Conservation (phyloP, 805 yeast species). For the Ogataea henricii region DNA sequence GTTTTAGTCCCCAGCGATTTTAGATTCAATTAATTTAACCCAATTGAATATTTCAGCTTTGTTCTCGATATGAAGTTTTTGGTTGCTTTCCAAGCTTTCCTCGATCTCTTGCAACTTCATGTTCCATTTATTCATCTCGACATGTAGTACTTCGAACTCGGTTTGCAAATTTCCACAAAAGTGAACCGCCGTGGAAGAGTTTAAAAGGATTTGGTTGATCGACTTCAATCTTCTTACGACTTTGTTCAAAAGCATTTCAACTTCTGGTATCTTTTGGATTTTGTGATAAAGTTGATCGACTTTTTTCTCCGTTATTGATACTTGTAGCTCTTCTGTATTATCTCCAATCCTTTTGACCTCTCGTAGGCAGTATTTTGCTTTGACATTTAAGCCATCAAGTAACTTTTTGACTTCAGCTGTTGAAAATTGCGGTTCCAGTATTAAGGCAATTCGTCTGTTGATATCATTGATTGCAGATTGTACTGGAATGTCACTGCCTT, state of each 20-base stretch:
- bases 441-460: conserved; percentile 23
- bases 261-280: conserved; percentile 23
- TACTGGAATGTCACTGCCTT: conserved; percentile 14
- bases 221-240: conserved; percentile 22
- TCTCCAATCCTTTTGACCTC: conserved; percentile 9
- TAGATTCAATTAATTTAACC: conserved; percentile 15
- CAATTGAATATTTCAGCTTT: conserved; percentile 17
- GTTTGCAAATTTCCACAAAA: conserved; percentile 18
- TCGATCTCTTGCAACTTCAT: conserved; percentile 25
- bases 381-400: conserved; percentile 13
- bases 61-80: conserved; percentile 12
- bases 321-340: conserved; percentile 8
- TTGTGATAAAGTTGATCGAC: conserved; percentile 23
- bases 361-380: conserved; percentile 14
- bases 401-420: conserved; percentile 18
- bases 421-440: conserved; percentile 20
- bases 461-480: conserved; percentile 31
- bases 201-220: conserved; percentile 17
- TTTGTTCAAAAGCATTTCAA: conserved; percentile 19
- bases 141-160: conserved; percentile 22
- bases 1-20: conserved; percentile 2
- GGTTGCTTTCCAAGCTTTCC: conserved; percentile 9
- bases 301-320: conserved; percentile 22
- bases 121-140: conserved; percentile 26
- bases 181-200: conserved; percentile 10